A percentile compares a stretch with the other conserved stretches of the same genome.
These are phyloP conservation scores for Plantago major DNA, from an alignment of 257 asterid genomes.

Conservation along the genomic window DNA sequence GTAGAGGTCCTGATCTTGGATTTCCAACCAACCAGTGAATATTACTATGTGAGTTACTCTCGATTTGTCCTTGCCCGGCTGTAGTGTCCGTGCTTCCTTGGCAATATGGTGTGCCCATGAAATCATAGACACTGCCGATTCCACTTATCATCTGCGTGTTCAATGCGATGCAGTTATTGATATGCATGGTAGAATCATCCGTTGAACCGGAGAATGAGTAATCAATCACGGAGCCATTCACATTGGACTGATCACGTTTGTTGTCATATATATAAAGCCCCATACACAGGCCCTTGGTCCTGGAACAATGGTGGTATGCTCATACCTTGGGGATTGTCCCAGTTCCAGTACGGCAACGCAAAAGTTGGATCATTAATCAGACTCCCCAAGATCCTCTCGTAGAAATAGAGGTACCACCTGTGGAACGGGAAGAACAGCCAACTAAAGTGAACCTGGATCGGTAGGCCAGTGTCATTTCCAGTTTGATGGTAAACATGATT, in stretches of 20 bases:
- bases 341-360: conserved; percentile 40
- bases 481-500: conserved; percentile 32
- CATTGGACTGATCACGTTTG: conserved; percentile 7
- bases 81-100: conserved; percentile 5
- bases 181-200: conserved; percentile 23
- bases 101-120: conserved; percentile 28
- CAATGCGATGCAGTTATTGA: conserved; percentile 23
- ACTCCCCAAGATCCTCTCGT: conserved; percentile 31
- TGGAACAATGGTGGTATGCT: conserved; percentile 17
- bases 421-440: conserved; percentile 53
- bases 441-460: conserved; percentile 29
- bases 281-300: neutral
- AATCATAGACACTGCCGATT: conserved; percentile 17
- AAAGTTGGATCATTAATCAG: conserved; percentile 33
- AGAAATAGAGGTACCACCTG: conserved; percentile 38
- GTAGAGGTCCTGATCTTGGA: neutral
- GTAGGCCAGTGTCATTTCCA: conserved; percentile 8
- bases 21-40: conserved; percentile 31
- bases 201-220: conserved; percentile 12
- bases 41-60: conserved; percentile 32
- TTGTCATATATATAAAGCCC: conserved; percentile 25
- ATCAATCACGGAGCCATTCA: conserved; percentile 16
- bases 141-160: conserved; percentile 31
- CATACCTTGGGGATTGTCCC: conserved; percentile 44
- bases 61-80: conserved; percentile 25